These are phyloP conservation scores for Luffa acutangula DNA, from an alignment of 306 rosid species.

Conservation along the genomic window DNA sequence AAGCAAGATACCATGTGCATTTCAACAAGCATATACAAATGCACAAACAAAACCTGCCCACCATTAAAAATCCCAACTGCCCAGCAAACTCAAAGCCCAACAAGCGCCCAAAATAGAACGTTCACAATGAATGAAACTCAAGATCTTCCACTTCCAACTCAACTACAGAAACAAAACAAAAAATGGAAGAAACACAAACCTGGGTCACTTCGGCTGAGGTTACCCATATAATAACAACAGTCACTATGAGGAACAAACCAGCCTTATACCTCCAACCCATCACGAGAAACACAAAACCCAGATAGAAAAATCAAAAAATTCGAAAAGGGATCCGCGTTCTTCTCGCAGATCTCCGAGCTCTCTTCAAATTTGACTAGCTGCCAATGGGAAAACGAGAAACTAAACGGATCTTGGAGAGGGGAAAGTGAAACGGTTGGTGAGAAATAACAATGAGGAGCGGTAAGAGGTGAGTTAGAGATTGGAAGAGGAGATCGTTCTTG, in stretches of 20 bases:
- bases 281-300: slow-evolving; percentile 23
- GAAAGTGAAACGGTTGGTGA: not conserved
- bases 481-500: no score
- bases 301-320: slow-evolving; percentile 7
- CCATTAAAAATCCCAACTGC: not conserved
- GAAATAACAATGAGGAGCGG: not conserved
- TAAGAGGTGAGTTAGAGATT: no score
- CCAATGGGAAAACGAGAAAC: not conserved
- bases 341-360: not conserved
- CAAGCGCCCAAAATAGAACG: not conserved
- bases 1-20: not conserved
- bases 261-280: slow-evolving; percentile 83
- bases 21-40: not conserved
- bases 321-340: slow-evolving; percentile 22
- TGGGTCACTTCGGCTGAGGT: slow-evolving; percentile 96
- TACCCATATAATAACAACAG: slow-evolving; percentile 90
- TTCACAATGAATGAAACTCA: not conserved
- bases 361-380: not conserved
- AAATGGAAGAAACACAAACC: slow-evolving; percentile 24
- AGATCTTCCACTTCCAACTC: not conserved
- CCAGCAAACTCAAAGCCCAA: not conserved
- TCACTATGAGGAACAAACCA: slow-evolving; percentile 69
- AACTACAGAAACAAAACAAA: not conserved
- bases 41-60: not conserved
- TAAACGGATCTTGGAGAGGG: not conserved